Evolutionary conservation across 2,329 filamentous ascomycete genomes (phyloP).

Genomic region (Fusarium tuaranense): DNA sequence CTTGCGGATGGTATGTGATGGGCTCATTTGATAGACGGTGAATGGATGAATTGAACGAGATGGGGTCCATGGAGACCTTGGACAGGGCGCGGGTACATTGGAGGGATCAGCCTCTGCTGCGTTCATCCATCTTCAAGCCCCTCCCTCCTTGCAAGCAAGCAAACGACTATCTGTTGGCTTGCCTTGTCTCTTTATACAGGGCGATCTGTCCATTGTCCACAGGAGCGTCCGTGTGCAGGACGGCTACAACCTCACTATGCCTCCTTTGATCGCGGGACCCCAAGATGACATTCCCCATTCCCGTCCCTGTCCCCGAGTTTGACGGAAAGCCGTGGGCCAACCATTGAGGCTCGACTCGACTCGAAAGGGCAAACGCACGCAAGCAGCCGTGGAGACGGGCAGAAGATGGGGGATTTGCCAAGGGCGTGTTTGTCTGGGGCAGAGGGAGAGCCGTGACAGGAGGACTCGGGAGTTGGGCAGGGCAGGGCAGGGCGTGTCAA

Average conservation of each 20-base stretch:
- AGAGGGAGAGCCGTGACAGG: background rate
- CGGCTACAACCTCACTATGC: conserved; percentile 44
- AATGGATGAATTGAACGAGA: conserved; percentile 36
- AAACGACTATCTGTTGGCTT: conserved; percentile 7
- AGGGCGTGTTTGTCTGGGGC: conserved; percentile 1
- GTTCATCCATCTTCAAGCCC: conserved; percentile 12
- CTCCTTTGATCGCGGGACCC: conserved; percentile 41
- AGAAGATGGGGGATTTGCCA: conserved; percentile 11
- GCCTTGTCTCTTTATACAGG: conserved; percentile 17
- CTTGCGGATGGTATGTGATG: conserved; percentile 36
- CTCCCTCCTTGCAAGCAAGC: conserved; percentile 16
- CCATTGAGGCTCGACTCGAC: conserved; percentile 28
- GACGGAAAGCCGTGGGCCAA: conserved; percentile 36
- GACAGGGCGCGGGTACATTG: conserved; percentile 15
- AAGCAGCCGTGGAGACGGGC: conserved; percentile 27
- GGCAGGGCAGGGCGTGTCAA: background rate
- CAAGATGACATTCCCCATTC: conserved; percentile 39
- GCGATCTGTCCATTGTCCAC: conserved; percentile 40
- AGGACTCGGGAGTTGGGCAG: conserved; percentile 1
- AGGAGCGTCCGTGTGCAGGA: conserved; percentile 42
- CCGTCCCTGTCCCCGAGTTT: conserved; percentile 37
- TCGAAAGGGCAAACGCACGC: conserved; percentile 39
- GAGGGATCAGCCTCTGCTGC: background rate
- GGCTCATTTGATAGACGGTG: conserved; percentile 33
- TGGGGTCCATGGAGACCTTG: conserved; percentile 24